phyloP scores from a whole-genome alignment of 441 rosid species.

The Bruguiera hainesii region DNA sequence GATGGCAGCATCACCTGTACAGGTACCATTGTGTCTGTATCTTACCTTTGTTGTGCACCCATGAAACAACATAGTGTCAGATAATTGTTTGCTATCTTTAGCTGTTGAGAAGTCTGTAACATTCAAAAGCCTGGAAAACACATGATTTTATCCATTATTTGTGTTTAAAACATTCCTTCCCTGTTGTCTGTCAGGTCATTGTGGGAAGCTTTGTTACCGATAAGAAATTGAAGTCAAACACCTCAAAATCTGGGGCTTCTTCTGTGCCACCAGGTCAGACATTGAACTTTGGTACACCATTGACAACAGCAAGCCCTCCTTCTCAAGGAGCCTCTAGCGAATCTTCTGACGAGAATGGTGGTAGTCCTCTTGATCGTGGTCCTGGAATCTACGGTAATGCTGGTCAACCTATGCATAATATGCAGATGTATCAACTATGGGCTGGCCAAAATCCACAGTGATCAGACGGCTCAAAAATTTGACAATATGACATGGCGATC shows the following conservation, averaged over 20 bases:
- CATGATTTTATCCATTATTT: neutral
- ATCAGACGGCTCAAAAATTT: constrained; percentile 17
- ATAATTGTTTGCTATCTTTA: neutral
- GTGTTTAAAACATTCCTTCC: neutral
- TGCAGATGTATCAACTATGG: constrained; percentile 29
- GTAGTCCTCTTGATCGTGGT: constrained; percentile 45
- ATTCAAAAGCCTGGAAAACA: neutral
- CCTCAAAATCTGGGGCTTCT: constrained; percentile 18
- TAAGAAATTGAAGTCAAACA: constrained; percentile 17
- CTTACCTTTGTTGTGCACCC: neutral
- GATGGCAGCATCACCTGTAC: constrained; percentile 66
- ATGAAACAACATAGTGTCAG: too few relatives aligned
- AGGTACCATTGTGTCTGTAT: constrained; percentile 34
- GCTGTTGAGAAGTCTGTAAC: neutral
- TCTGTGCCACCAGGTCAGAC: constrained; percentile 39
- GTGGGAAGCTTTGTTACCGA: constrained; percentile 32
- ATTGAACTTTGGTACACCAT: constrained; percentile 43
- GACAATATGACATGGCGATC: constrained; percentile 19
- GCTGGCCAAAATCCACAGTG: constrained; percentile 2
- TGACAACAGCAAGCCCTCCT: constrained; percentile 30
- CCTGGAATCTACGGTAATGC: constrained; percentile 41
- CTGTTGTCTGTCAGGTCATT: constrained; percentile 22
- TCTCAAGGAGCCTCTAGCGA: constrained; percentile 29
- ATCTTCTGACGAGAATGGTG: constrained; percentile 51
- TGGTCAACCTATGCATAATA: constrained; percentile 50